Evolutionary conservation across 2,329 filamentous ascomycete genomes (phyloP).

Genomic region (Diaporthe sp.): DNA sequence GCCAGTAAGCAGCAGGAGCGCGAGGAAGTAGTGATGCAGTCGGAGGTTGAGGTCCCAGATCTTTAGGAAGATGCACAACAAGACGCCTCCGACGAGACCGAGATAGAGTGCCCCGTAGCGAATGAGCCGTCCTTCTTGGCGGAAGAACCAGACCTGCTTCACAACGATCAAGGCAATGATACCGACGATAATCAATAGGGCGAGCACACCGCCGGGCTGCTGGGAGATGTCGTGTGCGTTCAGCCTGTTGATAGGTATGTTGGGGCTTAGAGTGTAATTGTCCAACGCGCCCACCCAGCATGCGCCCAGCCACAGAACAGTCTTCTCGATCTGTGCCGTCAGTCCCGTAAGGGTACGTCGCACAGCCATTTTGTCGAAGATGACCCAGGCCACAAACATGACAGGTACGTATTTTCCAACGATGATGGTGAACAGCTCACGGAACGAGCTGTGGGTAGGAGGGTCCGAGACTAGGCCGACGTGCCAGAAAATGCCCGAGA

Average conservation of each 20-base stretch:
- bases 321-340: slow-evolving; percentile 89
- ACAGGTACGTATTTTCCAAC: slow-evolving; percentile 88
- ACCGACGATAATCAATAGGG: slow-evolving; percentile 82
- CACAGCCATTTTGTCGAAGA: slow-evolving; percentile 87
- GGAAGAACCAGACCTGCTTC: slow-evolving; percentile 87
- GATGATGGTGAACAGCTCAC: slow-evolving; percentile 81
- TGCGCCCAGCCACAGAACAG: slow-evolving; percentile 87
- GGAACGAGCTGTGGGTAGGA: slow-evolving; percentile 75
- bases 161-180: slow-evolving; percentile 76
- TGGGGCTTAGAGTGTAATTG: slow-evolving; percentile 89
- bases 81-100: slow-evolving; percentile 73
- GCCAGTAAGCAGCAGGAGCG: slow-evolving; percentile 86
- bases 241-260: slow-evolving; percentile 93
- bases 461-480: slow-evolving; percentile 92
- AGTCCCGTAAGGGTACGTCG: slow-evolving; percentile 78
- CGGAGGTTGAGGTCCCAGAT: slow-evolving; percentile 76
- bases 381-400: slow-evolving; percentile 87
- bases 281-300: slow-evolving; percentile 93
- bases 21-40: slow-evolving; percentile 96
- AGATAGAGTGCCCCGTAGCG: slow-evolving; percentile 83
- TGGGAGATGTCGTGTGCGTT: slow-evolving; percentile 89
- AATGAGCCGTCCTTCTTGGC: slow-evolving; percentile 84
- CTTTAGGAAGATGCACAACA: slow-evolving; percentile 79
- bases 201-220: slow-evolving; percentile 89
- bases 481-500: slow-evolving; percentile 88